Base-by-base conservation (phyloP, 352 stramenopile species). In the Phytophthora brassicae region DNA sequence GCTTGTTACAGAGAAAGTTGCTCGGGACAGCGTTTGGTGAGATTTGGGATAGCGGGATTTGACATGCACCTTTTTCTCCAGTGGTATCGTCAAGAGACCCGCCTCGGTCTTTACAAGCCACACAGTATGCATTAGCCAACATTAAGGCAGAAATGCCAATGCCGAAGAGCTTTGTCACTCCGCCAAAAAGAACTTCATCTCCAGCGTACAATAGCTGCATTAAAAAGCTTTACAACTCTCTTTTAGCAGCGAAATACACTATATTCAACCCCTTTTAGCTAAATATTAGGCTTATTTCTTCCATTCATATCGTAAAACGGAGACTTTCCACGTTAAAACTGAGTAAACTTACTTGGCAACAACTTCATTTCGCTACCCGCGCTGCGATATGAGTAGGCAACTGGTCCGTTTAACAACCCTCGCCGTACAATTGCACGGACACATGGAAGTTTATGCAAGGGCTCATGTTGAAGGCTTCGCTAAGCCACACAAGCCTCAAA, bases 401-500 rank as follows among this genome's bases (percentile, higher is more conserved):
- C 44, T 33, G 35, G 44, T 39, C 24, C 11, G 52, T 60, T 70
- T 66, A 70, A 70, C 58, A 56, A 23, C n/a, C 11, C 35, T 19
- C 8, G 29, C 36, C 38, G 44, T 70, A n/a, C 26, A 55, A 62
- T 70, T 66, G 63, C 66, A 62, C 49, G 44, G 49, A 61, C 56
- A 68, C 53, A n/a, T n/a, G n/a, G n/a, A n/a, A n/a, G n/a, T n/a
- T n/a, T 61, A 56, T 65, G 43, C 48, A 63, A 31, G 29, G 20
- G 36, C 49, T 60, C 51, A 56, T 14, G 64, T 64, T 68, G 58
- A 68, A 65, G 58, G 19, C 58, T 23, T 16, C 41, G 26, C 31
- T 50, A 44, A 60, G 64, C 64, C 64, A 72, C 64, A 72, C 31
- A 72, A 45, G 49, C 43, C 44, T 29, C 63, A 12, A n/a, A 70